phyloP scores from a whole-genome alignment of 1,284 basidiomycete species.

The Ganoderma lingzhi region DNA sequence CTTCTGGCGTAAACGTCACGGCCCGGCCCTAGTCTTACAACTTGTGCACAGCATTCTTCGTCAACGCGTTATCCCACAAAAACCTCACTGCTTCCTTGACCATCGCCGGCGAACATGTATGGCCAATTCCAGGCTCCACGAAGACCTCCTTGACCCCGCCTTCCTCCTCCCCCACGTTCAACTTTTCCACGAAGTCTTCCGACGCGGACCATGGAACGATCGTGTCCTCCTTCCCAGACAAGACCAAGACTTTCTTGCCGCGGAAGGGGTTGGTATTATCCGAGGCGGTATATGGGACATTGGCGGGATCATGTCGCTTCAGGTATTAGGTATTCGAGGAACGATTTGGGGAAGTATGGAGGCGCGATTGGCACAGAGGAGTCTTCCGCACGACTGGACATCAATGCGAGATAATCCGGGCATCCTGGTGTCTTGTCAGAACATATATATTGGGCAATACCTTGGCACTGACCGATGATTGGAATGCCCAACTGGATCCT shows the following conservation, averaged over 20 bases:
- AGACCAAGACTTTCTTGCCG: conserved; percentile 73
- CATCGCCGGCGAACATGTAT: conserved; percentile 64
- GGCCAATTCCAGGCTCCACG: conserved; percentile 57
- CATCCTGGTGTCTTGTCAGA: conserved; percentile 46
- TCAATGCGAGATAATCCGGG: conserved; percentile 74
- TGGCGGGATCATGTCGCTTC: conserved; percentile 52
- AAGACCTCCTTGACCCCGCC: conserved; percentile 57
- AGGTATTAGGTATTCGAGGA: conserved; percentile 62
- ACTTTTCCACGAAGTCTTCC: conserved; percentile 55
- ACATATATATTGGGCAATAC: too few species aligned
- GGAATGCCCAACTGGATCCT: conserved; percentile 77
- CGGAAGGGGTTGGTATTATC: conserved; percentile 62
- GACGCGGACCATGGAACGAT: conserved; percentile 66
- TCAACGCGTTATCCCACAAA: conserved; percentile 42
- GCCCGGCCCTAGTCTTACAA: not conserved
- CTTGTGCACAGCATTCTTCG: not conserved
- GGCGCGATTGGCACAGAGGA: conserved; percentile 54
- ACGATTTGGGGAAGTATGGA: conserved; percentile 65
- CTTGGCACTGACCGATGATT: conserved; percentile 62
- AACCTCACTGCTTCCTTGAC: conserved; percentile 52
- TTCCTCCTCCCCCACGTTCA: conserved; percentile 54
- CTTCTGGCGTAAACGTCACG: not conserved
- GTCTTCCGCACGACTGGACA: conserved; percentile 63
- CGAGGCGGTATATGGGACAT: conserved; percentile 45
- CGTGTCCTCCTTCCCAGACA: conserved; percentile 65